Base-by-base conservation (phyloP, 345 rosid species). In the Mallotus nudiflorus region DNA sequence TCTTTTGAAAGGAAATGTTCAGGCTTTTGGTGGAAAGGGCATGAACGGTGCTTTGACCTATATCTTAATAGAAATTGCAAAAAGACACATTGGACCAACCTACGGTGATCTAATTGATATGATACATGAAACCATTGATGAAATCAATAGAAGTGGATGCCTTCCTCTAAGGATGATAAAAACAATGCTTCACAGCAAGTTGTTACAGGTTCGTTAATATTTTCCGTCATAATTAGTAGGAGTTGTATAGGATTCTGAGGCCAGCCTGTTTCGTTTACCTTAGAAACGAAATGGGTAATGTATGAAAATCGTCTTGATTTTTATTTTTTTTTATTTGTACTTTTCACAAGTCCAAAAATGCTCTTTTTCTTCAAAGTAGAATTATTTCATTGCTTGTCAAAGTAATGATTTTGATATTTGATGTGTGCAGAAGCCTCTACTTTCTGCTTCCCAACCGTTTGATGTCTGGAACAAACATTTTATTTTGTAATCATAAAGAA, bases 1-100 rank as follows among this genome's bases (percentile, higher is more conserved):
- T 8, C 12, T 16, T 3, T 27, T 18, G 28, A 31, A 2, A 7
- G 19, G 6, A 13, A 1, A n/a, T n/a, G n/a, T 9, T 42, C 74
- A 69, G 78, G 78, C 67, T n/a, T 64, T 75, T 53, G 27, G 33
- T 3, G 62, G 55, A 24, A 57, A 64, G 39, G 53, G 46, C 39
- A 75, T 57, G 70, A 69, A 50, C 39, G 78, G 78, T 19, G 78
- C 70, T 37, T 12, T 75, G 66, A 75, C 78, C 11, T 57, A 15
- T 35, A 56, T 69, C 6, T 31, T 75, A 48, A 56, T 69, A 28
- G 74, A 75, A 27, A 31, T 53, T 12, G 8, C 69, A 29, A 64
- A 57, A 56, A 40, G 35, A 48, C 19, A 15, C 12, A 66, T 55
- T 9, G 45, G 44, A 25, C 16, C 25, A 39, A 69, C 70, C 12